Evolutionary conservation across 495 filamentous ascomycete genomes (phyloP).

Genomic region (Daldinia decipiens): DNA sequence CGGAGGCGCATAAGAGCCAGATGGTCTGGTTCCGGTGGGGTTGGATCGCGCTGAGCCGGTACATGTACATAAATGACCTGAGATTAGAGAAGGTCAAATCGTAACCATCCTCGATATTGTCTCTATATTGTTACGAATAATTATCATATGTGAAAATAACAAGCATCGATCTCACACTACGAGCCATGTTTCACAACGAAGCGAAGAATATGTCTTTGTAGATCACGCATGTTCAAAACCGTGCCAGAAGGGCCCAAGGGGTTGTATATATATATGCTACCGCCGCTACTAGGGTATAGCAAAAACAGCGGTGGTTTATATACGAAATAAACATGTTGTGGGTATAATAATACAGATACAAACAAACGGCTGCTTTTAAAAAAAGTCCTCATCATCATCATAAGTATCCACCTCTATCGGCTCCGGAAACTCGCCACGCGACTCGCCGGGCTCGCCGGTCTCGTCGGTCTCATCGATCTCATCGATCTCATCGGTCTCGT

Average conservation of each 20-base stretch:
- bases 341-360: constrained; percentile 15
- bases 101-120: constrained; percentile 14
- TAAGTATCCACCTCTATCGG: background rate
- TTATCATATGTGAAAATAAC: background rate
- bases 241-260: background rate
- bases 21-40: constrained; percentile 99
- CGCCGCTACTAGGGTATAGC: background rate
- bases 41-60: constrained; percentile 89
- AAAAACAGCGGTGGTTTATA: background rate
- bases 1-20: constrained; percentile 86
- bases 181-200: background rate
- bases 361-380: constrained; percentile 2
- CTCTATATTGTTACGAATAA: background rate
- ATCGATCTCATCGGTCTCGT: no score
- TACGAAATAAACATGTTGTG: background rate
- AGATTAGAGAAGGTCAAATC: constrained; percentile 63
- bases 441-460: background rate
- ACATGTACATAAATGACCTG: constrained; percentile 96
- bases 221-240: background rate
- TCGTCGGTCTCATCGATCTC: no score
- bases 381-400: constrained; percentile 24
- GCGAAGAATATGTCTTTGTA: background rate
- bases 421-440: background rate
- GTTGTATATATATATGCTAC: constrained; percentile 12
- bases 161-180: background rate